Evolutionary conservation across 768 basidiomycete genomes (phyloP), one percentile per base, ranked within the genome.

Genomic region (Cytidiella melzeri): DNA sequence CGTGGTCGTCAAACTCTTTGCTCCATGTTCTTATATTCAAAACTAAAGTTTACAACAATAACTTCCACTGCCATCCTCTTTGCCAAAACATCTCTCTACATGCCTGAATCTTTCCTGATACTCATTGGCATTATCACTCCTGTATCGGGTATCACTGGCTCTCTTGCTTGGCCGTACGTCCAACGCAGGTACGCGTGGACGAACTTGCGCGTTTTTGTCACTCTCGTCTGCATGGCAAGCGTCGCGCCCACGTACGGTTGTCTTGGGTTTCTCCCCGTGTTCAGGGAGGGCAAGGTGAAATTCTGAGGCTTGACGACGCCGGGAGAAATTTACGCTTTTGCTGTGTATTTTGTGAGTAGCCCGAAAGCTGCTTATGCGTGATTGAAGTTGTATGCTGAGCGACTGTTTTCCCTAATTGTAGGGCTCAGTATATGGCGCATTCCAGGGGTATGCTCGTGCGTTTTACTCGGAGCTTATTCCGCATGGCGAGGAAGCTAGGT

Each of bases 31-130:
- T 6, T 15, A 5, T n/a, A 15, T 18, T 18, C 21, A 15, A 12
- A 3, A 24, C 6, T 34, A 91, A 90, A 85, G 1, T 93, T 94
- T 67, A 90, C 93, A 2, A 96, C 94, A 0, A 86, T 96, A 41
- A 92, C 92, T 0, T 89, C 89, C 0, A 92, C 91, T 0, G 90
- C 95, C 0, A 79, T 97, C 47, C 77, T 99, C 0, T 97, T 95
- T 59, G 93, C 82, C 1, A 96, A 95, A 63, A 95, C 93, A 1
- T 74, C 84, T 1, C 75, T 97, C 15, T 73, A 83, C 58, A 91
- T 99, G 86, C 68, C 77, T 0, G 62, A 92, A 0, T 81, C 85
- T 0, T 75, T 85, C 1, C 80, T 95, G 43, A 80, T 93, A 46
- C 68, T 92, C 54, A 75, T 95, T 36, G 90, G 89, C 5, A 75